Evolutionary conservation across 1,284 basidiomycete species (phyloP).

Genomic region (Cerrena zonata): DNA sequence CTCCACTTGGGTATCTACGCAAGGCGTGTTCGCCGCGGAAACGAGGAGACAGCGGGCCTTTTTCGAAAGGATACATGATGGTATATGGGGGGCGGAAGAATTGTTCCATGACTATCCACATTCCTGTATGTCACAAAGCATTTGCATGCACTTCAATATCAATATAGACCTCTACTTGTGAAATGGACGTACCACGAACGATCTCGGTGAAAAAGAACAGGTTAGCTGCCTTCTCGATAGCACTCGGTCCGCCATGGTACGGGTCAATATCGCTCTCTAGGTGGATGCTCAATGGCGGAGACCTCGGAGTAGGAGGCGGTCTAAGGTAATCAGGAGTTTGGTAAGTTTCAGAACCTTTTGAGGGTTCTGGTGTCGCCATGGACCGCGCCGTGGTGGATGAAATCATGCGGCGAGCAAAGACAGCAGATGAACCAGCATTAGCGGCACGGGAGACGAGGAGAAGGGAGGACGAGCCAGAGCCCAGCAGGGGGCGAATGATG

Average conservation of each 20-base stretch:
- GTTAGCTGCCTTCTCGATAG: constrained; percentile 92
- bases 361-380: constrained; percentile 12
- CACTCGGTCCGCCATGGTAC: constrained; percentile 77
- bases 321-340: constrained; percentile 1
- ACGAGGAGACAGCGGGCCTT: constrained; percentile 93
- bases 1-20: constrained; percentile 93
- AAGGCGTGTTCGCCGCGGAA: constrained; percentile 99
- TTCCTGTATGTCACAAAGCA: constrained; percentile 65
- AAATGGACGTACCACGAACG: constrained; percentile 67
- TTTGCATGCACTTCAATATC: background rate
- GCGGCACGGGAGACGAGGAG: constrained; percentile 30
- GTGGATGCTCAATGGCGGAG: constrained; percentile 39
- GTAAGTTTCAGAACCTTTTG: constrained; percentile 7
- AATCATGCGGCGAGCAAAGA: constrained; percentile 44
- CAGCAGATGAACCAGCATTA: constrained; percentile 26
- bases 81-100: constrained; percentile 98
- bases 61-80: constrained; percentile 97
- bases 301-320: constrained; percentile 18
- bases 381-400: constrained; percentile 26
- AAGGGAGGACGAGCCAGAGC: constrained; percentile 22
- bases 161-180: background rate
- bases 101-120: constrained; percentile 99
- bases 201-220: constrained; percentile 99
- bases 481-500: constrained; percentile 29
- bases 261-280: constrained; percentile 53